Evolutionary conservation across 2,329 filamentous ascomycete species (phyloP), one percentile per base, ranked within the genome.

Genomic region (Colletotrichum cordylinicola): DNA sequence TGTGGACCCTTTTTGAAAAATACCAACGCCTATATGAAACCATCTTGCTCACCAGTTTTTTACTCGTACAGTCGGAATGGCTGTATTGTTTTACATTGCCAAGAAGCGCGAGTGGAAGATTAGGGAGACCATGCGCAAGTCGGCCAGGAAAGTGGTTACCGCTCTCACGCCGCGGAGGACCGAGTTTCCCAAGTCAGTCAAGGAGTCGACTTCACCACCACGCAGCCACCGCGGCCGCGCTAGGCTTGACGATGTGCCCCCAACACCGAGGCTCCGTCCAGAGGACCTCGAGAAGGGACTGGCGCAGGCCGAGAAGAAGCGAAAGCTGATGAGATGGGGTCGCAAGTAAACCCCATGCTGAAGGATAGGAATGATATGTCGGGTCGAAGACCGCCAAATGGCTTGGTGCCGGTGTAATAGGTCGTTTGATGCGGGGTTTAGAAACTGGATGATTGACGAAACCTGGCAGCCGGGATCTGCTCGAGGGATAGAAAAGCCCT

Each of bases 61-160:
- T 66, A 31, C 31, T 39, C 2, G 12, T 62, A 55, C 78, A 94
- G 94, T 93, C 77, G 88, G 88, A 27, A 93, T 90, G 39, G 91
- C 92, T 4, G 86, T 91, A 4, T 90, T 97, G 33, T 98, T 94
- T 86, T 95, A 93, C 83, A 83, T 96, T 48, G 94, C 95, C 71
- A 97, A 97, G 88, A 96, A 95, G 86, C 91, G 93, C 62, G 94
- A 96, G 84, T 97, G 95, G 95, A 94, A 93, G 78, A 88, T 97
- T 79, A 91, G 93, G 74, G 91, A 94, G 82, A 94, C 89, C 35
- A 88, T 98, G 73, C 90, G 93, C 71, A 91, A 91, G 78, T 96
- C 94, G 2, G 91, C 92, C 37, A 89, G 88, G 77, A 91, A 88
- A 80, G 91, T 93, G 33, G 90, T 90, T 58, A 90, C 88, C 6